phyloP scores from a whole-genome alignment of 2,329 filamentous ascomycete species.

The Didymellaceae sp. region DNA sequence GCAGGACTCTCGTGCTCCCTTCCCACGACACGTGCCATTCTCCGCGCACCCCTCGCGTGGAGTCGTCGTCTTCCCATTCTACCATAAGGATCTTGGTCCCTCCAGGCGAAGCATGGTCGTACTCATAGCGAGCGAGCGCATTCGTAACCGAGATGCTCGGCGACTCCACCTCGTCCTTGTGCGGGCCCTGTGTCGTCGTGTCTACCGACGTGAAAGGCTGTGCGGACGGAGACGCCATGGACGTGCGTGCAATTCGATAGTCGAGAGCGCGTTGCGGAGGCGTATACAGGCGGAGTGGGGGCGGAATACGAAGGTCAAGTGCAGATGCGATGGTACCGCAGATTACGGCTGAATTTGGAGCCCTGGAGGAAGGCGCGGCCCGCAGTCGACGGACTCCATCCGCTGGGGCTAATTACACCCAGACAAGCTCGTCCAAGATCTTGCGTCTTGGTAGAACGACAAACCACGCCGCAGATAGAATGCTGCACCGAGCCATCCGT shows the following conservation, averaged over 20 bases:
- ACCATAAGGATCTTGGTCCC: constrained; percentile 94
- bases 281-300: constrained; percentile 42
- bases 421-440: constrained; percentile 21
- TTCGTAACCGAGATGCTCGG: constrained; percentile 58
- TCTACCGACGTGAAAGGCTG: constrained; percentile 52
- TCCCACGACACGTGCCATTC: constrained; percentile 86
- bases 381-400: constrained; percentile 32
- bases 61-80: constrained; percentile 77
- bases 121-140: constrained; percentile 85
- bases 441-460: constrained; percentile 22
- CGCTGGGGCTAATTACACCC: constrained; percentile 21
- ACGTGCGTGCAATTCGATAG: constrained; percentile 28
- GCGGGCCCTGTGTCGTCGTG: constrained; percentile 41
- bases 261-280: constrained; percentile 37
- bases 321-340: constrained; percentile 32
- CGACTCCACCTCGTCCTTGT: constrained; percentile 53
- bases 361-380: constrained; percentile 27
- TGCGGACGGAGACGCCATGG: constrained; percentile 45
- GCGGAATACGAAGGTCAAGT: constrained; percentile 38
- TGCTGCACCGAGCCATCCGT: constrained; percentile 9
- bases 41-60: constrained; percentile 54
- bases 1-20: constrained; percentile 75
- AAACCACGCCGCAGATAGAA: constrained; percentile 18
- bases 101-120: constrained; percentile 74
- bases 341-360: constrained; percentile 37